Evolutionary conservation across 768 basidiomycete genomes (phyloP).

Genomic region (Hypsizygus marmoreus): DNA sequence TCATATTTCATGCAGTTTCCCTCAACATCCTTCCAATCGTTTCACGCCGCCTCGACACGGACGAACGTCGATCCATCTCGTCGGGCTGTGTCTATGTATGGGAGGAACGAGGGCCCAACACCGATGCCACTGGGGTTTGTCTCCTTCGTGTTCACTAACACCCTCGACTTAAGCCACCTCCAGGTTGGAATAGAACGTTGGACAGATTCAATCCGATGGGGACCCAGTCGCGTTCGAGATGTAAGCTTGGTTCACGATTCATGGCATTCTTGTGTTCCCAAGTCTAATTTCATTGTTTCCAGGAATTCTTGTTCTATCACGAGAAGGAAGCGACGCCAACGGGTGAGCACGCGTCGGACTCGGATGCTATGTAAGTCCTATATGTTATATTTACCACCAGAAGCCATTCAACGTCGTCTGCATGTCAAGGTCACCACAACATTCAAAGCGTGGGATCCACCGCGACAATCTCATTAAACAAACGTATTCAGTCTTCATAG

Average conservation of each 20-base stretch:
- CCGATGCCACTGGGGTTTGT: conserved; percentile 66
- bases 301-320: conserved; percentile 81
- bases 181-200: conserved; percentile 79
- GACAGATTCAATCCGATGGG: conserved; percentile 82
- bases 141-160: conserved; percentile 5
- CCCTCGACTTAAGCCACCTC: conserved; percentile 15
- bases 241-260: conserved; percentile 40
- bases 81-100: conserved; percentile 81
- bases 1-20: conserved; percentile 74
- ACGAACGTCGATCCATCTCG: conserved; percentile 69
- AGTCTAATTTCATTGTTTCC: conserved; percentile 10
- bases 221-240: conserved; percentile 75
- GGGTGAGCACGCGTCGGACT: conserved; percentile 53
- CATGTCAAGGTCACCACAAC: conserved; percentile 26
- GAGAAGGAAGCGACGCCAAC: conserved; percentile 57
- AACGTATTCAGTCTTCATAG: conserved; percentile 77
- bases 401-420: too few species aligned
- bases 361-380: conserved; percentile 48
- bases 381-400: too few species aligned
- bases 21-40: conserved; percentile 64
- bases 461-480: conserved; percentile 69
- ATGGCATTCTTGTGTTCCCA: conserved; percentile 1
- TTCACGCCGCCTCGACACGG: conserved; percentile 70
- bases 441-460: conserved; percentile 26
- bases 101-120: conserved; percentile 75